Evolutionary conservation across 2,329 filamentous ascomycete species (phyloP).

Genomic region (Penicillium sp.): DNA sequence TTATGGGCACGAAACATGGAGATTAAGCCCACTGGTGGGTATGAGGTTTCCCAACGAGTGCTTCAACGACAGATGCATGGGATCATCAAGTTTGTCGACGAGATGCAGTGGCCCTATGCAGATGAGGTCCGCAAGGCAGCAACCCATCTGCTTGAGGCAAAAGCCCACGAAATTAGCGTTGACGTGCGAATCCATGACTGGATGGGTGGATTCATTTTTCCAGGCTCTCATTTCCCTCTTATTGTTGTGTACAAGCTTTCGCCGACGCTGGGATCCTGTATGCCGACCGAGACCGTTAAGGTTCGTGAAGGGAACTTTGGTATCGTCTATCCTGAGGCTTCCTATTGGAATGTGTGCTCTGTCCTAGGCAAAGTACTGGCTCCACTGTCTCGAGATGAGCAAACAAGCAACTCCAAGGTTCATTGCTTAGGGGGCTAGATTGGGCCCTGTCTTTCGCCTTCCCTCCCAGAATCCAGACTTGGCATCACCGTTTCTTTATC

Average conservation of each 20-base stretch:
- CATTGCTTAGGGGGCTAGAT: not conserved
- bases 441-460: not conserved
- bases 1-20: constrained; percentile 1
- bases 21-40: not conserved
- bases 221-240: not conserved
- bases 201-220: not conserved
- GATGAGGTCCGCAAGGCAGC: not conserved
- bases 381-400: not conserved
- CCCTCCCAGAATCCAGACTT: not conserved
- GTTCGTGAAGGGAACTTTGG: not conserved
- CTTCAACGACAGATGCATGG: constrained; percentile 2
- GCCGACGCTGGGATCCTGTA: not conserved
- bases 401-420: not conserved
- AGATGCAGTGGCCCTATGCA: constrained; percentile 9
- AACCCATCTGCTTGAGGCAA: not conserved
- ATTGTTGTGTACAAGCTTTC: not conserved
- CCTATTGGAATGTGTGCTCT: constrained; percentile 5
- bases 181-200: constrained; percentile 1
- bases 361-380: constrained; percentile 7
- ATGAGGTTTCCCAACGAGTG: not conserved
- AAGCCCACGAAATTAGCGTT: not conserved
- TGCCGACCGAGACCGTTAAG: not conserved
- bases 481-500: not conserved
- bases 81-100: constrained; percentile 7
- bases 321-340: constrained; percentile 3